A percentile compares a stretch with the other conserved stretches of the same genome.
Evolutionary conservation across 345 rosid species (phyloP).

Genomic region (Salix dunnii): DNA sequence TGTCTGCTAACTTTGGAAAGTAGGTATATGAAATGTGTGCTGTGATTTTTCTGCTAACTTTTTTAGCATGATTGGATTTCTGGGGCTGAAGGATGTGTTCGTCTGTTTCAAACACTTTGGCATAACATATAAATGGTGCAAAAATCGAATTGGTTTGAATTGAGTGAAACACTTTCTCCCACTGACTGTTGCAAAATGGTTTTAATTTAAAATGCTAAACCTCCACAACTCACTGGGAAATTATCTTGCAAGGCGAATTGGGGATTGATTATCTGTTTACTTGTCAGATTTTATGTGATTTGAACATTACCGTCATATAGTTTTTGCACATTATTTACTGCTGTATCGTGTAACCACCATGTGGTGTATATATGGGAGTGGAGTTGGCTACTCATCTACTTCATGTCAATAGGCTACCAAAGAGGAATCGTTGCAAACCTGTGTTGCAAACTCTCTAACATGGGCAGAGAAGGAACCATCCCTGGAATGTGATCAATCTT

Average conservation of each 20-base stretch:
- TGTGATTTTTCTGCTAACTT: neutral
- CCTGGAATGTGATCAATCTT: slow-evolving; percentile 47
- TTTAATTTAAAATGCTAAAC: neutral
- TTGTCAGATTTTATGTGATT: neutral
- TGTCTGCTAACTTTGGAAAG: neutral
- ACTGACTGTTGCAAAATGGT: neutral
- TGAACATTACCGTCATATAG: neutral
- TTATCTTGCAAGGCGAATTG: neutral
- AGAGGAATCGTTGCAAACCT: slow-evolving; percentile 59
- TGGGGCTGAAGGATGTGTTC: neutral
- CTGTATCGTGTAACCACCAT: no score
- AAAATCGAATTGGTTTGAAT: neutral
- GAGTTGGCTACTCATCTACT: slow-evolving; percentile 10
- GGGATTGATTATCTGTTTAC: neutral
- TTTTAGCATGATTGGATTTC: neutral
- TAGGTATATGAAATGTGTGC: neutral
- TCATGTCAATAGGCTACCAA: slow-evolving; percentile 47
- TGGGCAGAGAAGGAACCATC: slow-evolving; percentile 62
- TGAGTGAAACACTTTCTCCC: neutral
- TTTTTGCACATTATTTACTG: no score
- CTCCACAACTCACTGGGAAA: neutral
- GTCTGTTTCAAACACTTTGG: neutral
- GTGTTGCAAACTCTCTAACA: slow-evolving; percentile 44
- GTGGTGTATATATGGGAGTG: neutral
- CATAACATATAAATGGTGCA: neutral